Conservation (phyloP, 495 filamentous ascomycete species). For the Astrocystis sublimbata region DNA sequence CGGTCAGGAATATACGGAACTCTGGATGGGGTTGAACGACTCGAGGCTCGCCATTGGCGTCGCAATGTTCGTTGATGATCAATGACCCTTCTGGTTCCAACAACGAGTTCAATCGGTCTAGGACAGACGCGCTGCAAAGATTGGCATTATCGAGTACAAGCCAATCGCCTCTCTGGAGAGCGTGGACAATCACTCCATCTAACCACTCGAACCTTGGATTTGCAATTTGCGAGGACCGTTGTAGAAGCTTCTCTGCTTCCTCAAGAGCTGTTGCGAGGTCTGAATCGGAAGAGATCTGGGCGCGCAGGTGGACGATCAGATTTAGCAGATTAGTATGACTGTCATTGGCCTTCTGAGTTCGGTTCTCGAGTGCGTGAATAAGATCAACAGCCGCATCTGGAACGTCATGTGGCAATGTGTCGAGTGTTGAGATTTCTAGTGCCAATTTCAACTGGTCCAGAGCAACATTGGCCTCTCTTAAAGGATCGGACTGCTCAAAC, state of each 20-base stretch:
- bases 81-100: slow-evolving; percentile 87
- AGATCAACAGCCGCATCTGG: slow-evolving; percentile 47
- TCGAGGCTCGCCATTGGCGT: slow-evolving; percentile 75
- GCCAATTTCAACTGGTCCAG: slow-evolving; percentile 55
- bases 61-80: slow-evolving; percentile 88
- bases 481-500: slow-evolving; percentile 89
- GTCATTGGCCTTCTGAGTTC: slow-evolving; percentile 27
- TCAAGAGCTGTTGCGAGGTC: slow-evolving; percentile 33
- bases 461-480: slow-evolving; percentile 61
- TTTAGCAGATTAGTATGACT: slow-evolving; percentile 34
- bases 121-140: slow-evolving; percentile 88
- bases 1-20: slow-evolving; percentile 91
- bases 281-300: slow-evolving; percentile 26
- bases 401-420: slow-evolving; percentile 44
- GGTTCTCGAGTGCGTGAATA: slow-evolving; percentile 37
- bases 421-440: slow-evolving; percentile 56
- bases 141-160: slow-evolving; percentile 96
- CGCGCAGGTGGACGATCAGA: slow-evolving; percentile 33
- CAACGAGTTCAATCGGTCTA: slow-evolving; percentile 92
- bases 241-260: slow-evolving; percentile 39
- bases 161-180: slow-evolving; percentile 85
- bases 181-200: slow-evolving; percentile 85
- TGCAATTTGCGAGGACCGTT: slow-evolving; percentile 52
- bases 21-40: slow-evolving; percentile 79
- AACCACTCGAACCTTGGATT: slow-evolving; percentile 92